Conservation (phyloP, 2,329 filamentous ascomycete genomes). For the Cercospora janseana region DNA sequence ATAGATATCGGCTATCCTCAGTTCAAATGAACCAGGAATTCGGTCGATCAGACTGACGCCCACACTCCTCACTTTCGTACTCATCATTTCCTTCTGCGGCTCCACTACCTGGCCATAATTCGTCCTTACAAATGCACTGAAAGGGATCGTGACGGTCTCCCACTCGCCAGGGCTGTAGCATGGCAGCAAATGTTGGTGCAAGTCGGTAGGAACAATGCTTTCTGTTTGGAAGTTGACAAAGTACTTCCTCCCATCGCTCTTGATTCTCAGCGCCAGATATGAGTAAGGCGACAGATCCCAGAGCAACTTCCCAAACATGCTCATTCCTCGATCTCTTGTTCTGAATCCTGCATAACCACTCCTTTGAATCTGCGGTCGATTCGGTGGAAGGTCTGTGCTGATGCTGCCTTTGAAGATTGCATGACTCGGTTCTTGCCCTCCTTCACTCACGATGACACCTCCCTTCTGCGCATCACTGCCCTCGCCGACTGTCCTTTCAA, state of each 20-base stretch:
- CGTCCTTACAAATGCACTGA: slow-evolving; percentile 90
- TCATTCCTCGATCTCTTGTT: slow-evolving; percentile 71
- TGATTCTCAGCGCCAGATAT: slow-evolving; percentile 83
- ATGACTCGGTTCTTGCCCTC: slow-evolving; percentile 60
- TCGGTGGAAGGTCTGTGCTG: slow-evolving; percentile 75
- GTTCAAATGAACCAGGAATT: slow-evolving; percentile 81
- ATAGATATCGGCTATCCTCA: slow-evolving; percentile 84
- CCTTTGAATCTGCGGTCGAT: slow-evolving; percentile 71
- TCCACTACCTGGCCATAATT: slow-evolving; percentile 91
- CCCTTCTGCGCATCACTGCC: slow-evolving; percentile 19
- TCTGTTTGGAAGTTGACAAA: slow-evolving; percentile 96
- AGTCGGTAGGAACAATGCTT: slow-evolving; percentile 86
- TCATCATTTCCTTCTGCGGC: slow-evolving; percentile 85
- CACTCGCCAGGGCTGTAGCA: slow-evolving; percentile 76
- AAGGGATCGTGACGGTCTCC: slow-evolving; percentile 92
- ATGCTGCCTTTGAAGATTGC: slow-evolving; percentile 84
- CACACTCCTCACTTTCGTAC: slow-evolving; percentile 79
- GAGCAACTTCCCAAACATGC: slow-evolving; percentile 78
- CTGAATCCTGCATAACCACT: slow-evolving; percentile 89
- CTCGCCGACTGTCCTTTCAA: slow-evolving; percentile 18
- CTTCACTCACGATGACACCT: slow-evolving; percentile 12
- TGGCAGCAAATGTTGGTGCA: slow-evolving; percentile 91
- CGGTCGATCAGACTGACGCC: slow-evolving; percentile 88
- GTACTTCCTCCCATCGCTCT: slow-evolving; percentile 87
- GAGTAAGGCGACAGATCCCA: slow-evolving; percentile 90